These are phyloP conservation scores for Mucor irregularis DNA, from an alignment of 371 early-diverging fungal genomes.

Conservation along the genomic window DNA sequence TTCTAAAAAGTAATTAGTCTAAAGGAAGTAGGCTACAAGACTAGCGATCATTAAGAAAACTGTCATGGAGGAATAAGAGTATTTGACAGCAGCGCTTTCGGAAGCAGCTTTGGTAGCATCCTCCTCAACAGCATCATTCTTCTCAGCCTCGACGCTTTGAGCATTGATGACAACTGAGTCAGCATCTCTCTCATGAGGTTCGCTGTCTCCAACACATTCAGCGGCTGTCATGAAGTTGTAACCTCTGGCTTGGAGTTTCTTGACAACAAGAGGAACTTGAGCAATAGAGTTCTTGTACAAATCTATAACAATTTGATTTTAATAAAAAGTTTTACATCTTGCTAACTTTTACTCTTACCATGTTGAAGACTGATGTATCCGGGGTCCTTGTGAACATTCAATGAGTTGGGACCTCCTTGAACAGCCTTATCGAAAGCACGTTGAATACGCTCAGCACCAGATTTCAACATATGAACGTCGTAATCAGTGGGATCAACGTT, in stretches of 20 bases:
- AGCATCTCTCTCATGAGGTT: conserved; percentile 21
- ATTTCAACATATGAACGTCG: conserved; percentile 27
- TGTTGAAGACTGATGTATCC: conserved; percentile 49
- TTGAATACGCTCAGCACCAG: conserved; percentile 24
- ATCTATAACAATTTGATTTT: too few relatives aligned
- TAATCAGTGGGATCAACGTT: conserved; percentile 56
- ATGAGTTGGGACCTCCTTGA: conserved; percentile 26
- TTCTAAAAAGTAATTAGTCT: too few relatives aligned
- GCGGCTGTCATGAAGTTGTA: conserved; percentile 38
- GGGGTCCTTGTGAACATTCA: conserved; percentile 42
- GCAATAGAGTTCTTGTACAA: conserved; percentile 42
- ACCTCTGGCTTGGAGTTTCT: conserved; percentile 21
- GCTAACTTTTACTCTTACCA: conserved; percentile 19
- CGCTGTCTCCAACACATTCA: conserved; percentile 34
- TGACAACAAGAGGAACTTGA: conserved; percentile 40
- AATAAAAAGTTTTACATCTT: too few relatives aligned
- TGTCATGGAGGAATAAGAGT: too few relatives aligned
- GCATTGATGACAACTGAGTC: neutral
- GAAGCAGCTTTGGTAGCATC: neutral
- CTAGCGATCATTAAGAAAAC: too few relatives aligned
- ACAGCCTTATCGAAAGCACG: conserved; percentile 26
- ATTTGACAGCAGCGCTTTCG: neutral
- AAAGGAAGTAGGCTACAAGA: too few relatives aligned
- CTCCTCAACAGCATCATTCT: neutral
- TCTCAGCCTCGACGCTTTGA: neutral